Base-by-base conservation (phyloP, 2,329 filamentous ascomycete genomes). In the Domatiomyces catenatus region DNA sequence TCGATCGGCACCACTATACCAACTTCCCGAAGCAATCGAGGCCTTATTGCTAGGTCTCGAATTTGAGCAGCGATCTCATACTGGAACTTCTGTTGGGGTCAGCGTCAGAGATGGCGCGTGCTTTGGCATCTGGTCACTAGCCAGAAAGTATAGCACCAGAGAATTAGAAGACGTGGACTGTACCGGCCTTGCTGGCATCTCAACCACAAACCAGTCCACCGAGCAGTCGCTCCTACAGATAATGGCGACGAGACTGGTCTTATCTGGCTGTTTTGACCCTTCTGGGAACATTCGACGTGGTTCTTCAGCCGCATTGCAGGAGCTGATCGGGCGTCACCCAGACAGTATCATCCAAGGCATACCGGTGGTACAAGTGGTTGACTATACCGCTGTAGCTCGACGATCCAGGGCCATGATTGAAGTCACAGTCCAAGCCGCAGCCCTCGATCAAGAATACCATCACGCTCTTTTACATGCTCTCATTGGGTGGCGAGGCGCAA, bases 41-140 rank as follows among this genome's bases (percentile, higher is more conserved):
- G 81, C 84, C 1, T 72, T 96, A 15, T 69, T 94, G 0, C 76
- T 85, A 8, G 89, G 87, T 0, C 72, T 96, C 22, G 80, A 81
- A 0, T 98, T 96, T 62, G 89, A 98, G 65, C 87, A 94, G 61
- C 77, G 89, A 52, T 85, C 83, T 45, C 78, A 86, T 0, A 87
- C 86, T 2, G 90, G 92, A n/a, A 80, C 77, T 10, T 89, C 86
- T 2, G 74, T 90, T 8, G 92, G 92, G 1, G 83, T 86, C 1
- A 94, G 93, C 59, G 89, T 98, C 15, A 80, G 92, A 46, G 92
- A 98, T 69, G 90, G 92, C 10, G 87, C 92, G 2, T 95, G 89
- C 64, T 98, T 96, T 64, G 92, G 92, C 5, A 83, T 96, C 20
- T 98, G 92, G 92, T 84, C 89, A 1, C 66, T 96, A 6, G 86